A percentile compares a stretch with the other conserved stretches of the same genome.
phyloP scores from a whole-genome alignment of 2,329 filamentous ascomycete species.

The Ambrosiella cleistominuta region DNA sequence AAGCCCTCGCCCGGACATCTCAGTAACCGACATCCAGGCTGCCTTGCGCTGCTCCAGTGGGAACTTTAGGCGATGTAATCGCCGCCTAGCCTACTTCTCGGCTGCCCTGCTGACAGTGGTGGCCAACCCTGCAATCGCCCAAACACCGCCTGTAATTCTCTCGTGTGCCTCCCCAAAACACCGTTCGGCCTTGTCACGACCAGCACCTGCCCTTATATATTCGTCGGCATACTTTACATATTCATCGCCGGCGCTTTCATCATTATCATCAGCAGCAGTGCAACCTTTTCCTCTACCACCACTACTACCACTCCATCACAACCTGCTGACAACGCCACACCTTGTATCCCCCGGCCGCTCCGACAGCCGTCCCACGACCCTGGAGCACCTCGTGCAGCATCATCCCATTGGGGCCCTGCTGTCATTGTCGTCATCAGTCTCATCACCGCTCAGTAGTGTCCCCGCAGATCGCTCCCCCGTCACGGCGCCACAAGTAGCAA shows the following conservation, averaged over 20 bases:
- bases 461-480: neutral
- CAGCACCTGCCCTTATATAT: neutral
- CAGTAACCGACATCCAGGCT: neutral
- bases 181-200: neutral
- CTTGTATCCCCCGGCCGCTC: neutral
- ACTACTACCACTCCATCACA: neutral
- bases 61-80: neutral
- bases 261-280: neutral
- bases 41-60: neutral
- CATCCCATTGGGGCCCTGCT: constrained; percentile 4
- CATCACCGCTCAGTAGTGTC: neutral
- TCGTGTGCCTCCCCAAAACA: neutral
- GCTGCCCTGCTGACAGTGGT: neutral
- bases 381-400: neutral
- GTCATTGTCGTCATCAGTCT: neutral
- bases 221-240: neutral
- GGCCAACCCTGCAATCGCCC: neutral
- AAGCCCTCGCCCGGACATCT: neutral
- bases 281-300: neutral
- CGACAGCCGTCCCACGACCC: neutral
- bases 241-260: neutral
- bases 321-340: neutral
- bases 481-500: neutral
- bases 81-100: neutral
- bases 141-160: neutral